These are phyloP conservation scores for apple (Malus domestica) DNA, from an alignment of 306 rosid species.

Conservation along the genomic window ASM211411v1 NC_041803.1:13051001-13051500, in stretches of 20 bases:
- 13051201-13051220: background rate
- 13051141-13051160: conserved; percentile 89
- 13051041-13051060: conserved; percentile 67
- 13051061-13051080: conserved; percentile 81
- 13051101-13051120: conserved; percentile 67
- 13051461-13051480: no score
- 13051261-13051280: no score
- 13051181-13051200: background rate
- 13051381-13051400: no score
- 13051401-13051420: no score
- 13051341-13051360: background rate
- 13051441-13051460: no score
- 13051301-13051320: no score
- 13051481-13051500: no score
- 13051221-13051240: background rate
- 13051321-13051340: background rate
- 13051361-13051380: no score
- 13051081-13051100: conserved; percentile 83
- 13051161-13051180: conserved; percentile 28
- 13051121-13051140: conserved; percentile 70
- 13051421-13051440: accelerated
- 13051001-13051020: conserved; percentile 77
- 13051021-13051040: conserved; percentile 87
- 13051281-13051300: no score
- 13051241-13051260: background rate